Percentiles rank a stretch among this genome's conserved stretches.
Evolutionary conservation across 225 moss, liverwort and hornwort genomes (phyloP).

Genomic region (Polytrichum formosum): DNA sequence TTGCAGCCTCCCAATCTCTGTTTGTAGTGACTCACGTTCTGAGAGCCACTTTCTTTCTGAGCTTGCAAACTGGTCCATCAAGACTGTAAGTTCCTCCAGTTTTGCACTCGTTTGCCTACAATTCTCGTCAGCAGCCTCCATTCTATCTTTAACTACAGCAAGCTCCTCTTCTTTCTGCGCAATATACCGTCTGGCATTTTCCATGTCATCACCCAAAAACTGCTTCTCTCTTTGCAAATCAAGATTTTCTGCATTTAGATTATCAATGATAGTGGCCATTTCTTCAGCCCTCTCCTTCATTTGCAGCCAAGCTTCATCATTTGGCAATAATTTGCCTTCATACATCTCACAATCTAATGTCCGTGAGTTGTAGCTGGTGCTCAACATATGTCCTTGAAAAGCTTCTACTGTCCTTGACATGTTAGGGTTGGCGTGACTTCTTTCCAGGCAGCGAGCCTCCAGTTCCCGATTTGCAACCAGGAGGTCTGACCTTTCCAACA

Average conservation of each 20-base stretch:
- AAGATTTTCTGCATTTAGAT: conserved; percentile 43
- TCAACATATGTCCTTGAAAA: conserved; percentile 40
- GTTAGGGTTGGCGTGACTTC: conserved; percentile 25
- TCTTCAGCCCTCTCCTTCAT: conserved; percentile 41
- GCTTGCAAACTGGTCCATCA: conserved; percentile 30
- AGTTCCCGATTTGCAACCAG: conserved; percentile 41
- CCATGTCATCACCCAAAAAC: conserved; percentile 19
- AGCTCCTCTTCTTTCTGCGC: conserved; percentile 28
- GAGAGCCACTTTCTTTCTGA: conserved; percentile 36
- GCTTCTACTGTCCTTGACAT: conserved; percentile 33
- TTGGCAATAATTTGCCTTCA: conserved; percentile 20
- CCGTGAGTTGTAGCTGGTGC: conserved; percentile 24
- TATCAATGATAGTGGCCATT: conserved; percentile 32
- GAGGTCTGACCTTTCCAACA: conserved; percentile 46
- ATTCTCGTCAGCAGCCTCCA: conserved; percentile 23
- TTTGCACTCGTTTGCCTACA: conserved; percentile 28
- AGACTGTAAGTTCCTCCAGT: conserved; percentile 25
- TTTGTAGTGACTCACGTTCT: conserved; percentile 21
- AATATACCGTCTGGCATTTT: conserved; percentile 17
- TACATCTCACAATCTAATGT: conserved; percentile 28
- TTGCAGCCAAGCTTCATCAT: conserved; percentile 34
- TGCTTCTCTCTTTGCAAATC: conserved; percentile 38
- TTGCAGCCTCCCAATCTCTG: conserved; percentile 33
- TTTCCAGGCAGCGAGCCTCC: conserved; percentile 36
- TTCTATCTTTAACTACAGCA: conserved; percentile 18